Conservation (phyloP, 768 basidiomycete genomes). For the Russula compacta region DNA sequence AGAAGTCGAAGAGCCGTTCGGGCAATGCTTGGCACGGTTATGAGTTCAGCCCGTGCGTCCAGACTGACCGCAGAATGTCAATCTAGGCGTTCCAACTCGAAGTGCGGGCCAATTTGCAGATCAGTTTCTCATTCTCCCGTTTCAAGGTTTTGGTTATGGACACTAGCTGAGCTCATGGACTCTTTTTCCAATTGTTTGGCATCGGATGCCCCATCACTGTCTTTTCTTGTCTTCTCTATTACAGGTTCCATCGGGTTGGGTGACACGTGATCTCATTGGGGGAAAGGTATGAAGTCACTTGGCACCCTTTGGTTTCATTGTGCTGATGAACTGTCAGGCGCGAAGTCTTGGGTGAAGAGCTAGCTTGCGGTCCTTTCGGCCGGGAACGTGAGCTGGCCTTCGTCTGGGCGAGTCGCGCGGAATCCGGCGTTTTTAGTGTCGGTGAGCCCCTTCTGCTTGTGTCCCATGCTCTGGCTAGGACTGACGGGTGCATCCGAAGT, state of each 20-base stretch:
- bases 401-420: background rate
- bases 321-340: background rate
- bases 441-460: background rate
- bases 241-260: background rate
- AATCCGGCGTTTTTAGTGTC: background rate
- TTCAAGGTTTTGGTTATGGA: background rate
- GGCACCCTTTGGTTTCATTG: background rate
- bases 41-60: background rate
- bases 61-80: background rate
- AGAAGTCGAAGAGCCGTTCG: background rate
- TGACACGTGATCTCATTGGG: background rate
- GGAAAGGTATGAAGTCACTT: background rate
- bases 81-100: background rate
- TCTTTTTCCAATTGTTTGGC: conserved; percentile 1
- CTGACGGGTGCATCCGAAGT: background rate
- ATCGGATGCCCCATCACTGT: background rate
- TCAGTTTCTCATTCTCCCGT: background rate
- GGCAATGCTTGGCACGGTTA: background rate
- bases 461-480: background rate
- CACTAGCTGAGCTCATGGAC: conserved; percentile 11
- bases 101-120: background rate
- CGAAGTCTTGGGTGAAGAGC: background rate
- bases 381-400: conserved; percentile 3
- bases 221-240: background rate
- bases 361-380: conserved; percentile 10